These are phyloP conservation scores for Magnusiomyces ingens DNA, from an alignment of 1,139 yeast genomes.

Conservation along the genomic window DNA sequence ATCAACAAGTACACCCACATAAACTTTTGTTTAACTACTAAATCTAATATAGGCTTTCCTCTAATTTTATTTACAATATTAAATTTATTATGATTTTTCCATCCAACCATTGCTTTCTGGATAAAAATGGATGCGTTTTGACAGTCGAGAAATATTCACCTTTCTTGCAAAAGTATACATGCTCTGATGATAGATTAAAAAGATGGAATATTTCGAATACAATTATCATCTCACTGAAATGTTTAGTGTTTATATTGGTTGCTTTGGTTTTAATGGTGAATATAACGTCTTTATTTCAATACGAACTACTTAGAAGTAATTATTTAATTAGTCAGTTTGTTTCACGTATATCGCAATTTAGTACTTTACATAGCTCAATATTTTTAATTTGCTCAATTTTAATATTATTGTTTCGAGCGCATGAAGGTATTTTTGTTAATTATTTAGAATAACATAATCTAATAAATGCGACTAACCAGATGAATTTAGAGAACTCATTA, in stretches of 20 bases:
- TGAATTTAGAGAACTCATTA: constrained; percentile 19
- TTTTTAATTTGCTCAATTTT: too few relatives aligned
- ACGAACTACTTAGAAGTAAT: not conserved
- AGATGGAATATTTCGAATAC: not conserved
- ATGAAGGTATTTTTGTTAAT: too few relatives aligned
- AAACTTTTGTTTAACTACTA: not conserved
- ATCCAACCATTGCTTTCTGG: constrained; percentile 1
- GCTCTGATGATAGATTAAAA: not conserved
- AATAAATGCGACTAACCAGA: not conserved
- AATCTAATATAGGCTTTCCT: not conserved
- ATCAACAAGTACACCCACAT: too few relatives aligned
- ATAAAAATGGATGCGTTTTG: constrained; percentile 1
- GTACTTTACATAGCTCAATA: too few relatives aligned
- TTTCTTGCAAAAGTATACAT: constrained; percentile 8
- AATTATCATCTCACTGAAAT: not conserved
- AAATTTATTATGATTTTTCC: not conserved
- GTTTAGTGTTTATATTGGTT: not conserved
- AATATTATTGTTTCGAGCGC: too few relatives aligned
- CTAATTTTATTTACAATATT: not conserved
- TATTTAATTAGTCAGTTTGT: too few relatives aligned
- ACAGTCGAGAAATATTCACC: constrained; percentile 4
- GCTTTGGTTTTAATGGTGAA: not conserved
- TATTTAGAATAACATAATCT: too few relatives aligned
- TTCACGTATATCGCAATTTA: too few relatives aligned
- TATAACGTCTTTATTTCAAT: not conserved